Base-by-base conservation (phyloP, 2,329 filamentous ascomycete genomes). In the Fusarium palustre region DNA sequence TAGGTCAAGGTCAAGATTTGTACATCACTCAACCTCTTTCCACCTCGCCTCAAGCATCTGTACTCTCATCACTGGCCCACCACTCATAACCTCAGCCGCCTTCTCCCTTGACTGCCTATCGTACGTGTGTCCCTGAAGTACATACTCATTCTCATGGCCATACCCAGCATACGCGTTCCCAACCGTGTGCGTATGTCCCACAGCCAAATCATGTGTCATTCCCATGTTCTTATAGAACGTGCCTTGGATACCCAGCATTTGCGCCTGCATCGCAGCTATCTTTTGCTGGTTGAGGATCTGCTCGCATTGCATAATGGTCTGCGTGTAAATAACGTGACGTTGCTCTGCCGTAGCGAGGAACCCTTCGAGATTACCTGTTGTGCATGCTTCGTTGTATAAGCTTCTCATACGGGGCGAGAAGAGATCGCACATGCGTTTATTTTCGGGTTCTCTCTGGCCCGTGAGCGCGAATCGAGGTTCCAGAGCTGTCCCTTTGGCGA, bases 331-430 rank as follows among this genome's bases (percentile, higher is more conserved):
- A 3, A 53, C 16, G 7, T 75, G 78, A 7, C 74, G 62, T 9
- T 73, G 72, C 16, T 62, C 69, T 2, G 77, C 74, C 5, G 66
- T 62, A 3, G 58, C 48, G 0, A 80, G 62, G 31, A 82, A 66
- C 2, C 59, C 50, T 7, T 75, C 64, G 1, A 75, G 69, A 34
- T 75, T 67, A 1, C 52, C 65, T 6, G 69, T 55, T 8, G 43
- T 39, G 46, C 78, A 78, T 4, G 78, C 78, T 25, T 76, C 68
- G 2, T 55, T 59, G 64, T 79, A 81, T 0, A 79, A 49, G 1
- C 61, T 48, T 9, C 80, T 77, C 76, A 82, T 81, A 13, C 79
- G 79, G 25, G 74, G 70, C 7, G 78, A 80, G 59, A 79, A 81
- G 43, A 81, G 64, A 46, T 81, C 79, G 64, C 80, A 81, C 72